phyloP scores from a whole-genome alignment of 768 basidiomycete species.

The Mycena venus region DNA sequence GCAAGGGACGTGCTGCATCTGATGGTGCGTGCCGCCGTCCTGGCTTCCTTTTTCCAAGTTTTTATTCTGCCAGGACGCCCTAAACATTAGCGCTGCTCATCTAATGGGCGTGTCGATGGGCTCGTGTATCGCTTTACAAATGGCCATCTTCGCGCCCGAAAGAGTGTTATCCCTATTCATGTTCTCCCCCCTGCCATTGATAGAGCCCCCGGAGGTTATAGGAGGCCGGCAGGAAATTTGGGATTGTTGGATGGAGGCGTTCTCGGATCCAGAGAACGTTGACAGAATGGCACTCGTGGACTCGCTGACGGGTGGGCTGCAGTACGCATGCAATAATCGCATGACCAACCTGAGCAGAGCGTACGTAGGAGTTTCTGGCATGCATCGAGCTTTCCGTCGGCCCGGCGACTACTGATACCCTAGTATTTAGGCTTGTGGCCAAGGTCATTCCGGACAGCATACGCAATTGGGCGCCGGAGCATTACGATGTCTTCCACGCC shows the following conservation, averaged over 20 bases:
- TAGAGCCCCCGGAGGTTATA: constrained; percentile 49
- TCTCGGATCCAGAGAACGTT: constrained; percentile 35
- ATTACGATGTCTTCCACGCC: too few species aligned
- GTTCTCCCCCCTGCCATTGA: constrained; percentile 49
- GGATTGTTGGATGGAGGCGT: constrained; percentile 46
- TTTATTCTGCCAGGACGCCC: too few species aligned
- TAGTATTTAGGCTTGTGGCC: constrained; percentile 39
- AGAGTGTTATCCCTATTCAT: constrained; percentile 52
- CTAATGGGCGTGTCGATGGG: constrained; percentile 54
- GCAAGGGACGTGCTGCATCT: constrained; percentile 51
- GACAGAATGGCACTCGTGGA: constrained; percentile 42
- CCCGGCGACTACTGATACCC: background rate
- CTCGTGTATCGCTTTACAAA: constrained; percentile 50
- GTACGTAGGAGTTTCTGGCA: too few species aligned
- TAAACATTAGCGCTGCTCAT: constrained; percentile 55
- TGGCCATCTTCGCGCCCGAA: too few species aligned
- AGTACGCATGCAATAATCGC: constrained; percentile 49
- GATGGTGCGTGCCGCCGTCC: constrained; percentile 45
- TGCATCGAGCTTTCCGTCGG: too few species aligned
- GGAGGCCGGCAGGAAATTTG: constrained; percentile 52
- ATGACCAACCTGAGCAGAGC: constrained; percentile 38
- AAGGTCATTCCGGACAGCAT: constrained; percentile 38
- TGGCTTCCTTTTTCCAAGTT: too few species aligned
- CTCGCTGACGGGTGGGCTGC: constrained; percentile 44
- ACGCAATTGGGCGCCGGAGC: constrained; percentile 42